phyloP scores from a whole-genome alignment of 441 rosid species.

The Brassica hybrid region DNA sequence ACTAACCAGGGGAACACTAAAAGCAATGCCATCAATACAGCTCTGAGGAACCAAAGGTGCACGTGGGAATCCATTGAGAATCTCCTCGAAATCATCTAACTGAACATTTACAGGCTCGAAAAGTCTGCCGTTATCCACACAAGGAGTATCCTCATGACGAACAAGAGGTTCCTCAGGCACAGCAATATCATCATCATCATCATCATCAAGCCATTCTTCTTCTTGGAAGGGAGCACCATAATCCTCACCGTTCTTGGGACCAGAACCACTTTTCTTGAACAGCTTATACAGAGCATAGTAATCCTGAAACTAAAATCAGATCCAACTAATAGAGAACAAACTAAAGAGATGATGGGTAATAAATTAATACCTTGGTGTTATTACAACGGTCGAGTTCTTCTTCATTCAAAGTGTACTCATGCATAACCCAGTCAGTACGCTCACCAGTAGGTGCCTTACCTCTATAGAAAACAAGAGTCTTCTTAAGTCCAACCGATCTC shows the following conservation, averaged over 20 bases:
- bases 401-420: too few species aligned
- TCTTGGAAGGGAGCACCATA: not conserved
- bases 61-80: not conserved
- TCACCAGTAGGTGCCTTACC: too few species aligned
- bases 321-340: too few species aligned
- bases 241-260: not conserved
- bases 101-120: not conserved
- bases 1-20: too few species aligned
- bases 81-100: not conserved
- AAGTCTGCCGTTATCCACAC: not conserved
- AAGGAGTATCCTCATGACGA: not conserved
- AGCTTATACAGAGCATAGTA: not conserved
- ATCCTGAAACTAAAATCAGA: not conserved
- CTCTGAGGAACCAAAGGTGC: not conserved
- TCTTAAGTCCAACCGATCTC: too few species aligned
- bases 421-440: too few species aligned
- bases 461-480: too few species aligned
- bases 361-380: too few species aligned
- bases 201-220: not conserved
- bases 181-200: not conserved
- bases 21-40: not conserved
- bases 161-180: not conserved
- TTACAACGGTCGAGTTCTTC: too few species aligned
- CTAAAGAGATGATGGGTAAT: not conserved
- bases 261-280: slow-evolving; percentile 1